phyloP scores from a whole-genome alignment of 2,329 filamentous ascomycete species.

The Trichoderma atrobrunneum region DNA sequence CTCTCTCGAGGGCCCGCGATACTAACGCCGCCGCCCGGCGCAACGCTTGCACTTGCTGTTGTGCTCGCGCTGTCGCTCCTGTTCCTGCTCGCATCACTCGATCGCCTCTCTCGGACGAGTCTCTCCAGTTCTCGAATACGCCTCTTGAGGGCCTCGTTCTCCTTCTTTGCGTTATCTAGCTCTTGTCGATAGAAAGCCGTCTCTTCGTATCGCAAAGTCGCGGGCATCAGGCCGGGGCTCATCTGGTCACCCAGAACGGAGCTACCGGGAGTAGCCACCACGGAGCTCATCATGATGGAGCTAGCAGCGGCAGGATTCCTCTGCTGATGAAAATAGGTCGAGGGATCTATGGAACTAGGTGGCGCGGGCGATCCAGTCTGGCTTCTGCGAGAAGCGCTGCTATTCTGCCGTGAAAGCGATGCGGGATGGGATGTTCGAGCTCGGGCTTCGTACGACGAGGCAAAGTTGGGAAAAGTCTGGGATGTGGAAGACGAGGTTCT shows the following conservation, averaged over 20 bases:
- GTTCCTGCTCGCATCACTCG: constrained; percentile 45
- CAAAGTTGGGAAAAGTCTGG: constrained; percentile 42
- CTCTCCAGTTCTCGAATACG: constrained; percentile 62
- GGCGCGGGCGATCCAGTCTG: constrained; percentile 49
- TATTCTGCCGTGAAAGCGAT: constrained; percentile 53
- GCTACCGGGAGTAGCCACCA: constrained; percentile 42
- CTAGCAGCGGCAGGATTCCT: constrained; percentile 37
- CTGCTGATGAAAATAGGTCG: constrained; percentile 50
- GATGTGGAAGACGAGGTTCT: constrained; percentile 60
- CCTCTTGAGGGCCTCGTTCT: constrained; percentile 61
- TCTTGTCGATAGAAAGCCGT: constrained; percentile 58
- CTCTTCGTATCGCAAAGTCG: constrained; percentile 61
- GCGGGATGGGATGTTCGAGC: constrained; percentile 45
- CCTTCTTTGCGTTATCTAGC: constrained; percentile 58
- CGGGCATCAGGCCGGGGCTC: constrained; percentile 54
- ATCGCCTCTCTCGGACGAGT: constrained; percentile 47
- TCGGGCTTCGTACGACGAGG: constrained; percentile 40
- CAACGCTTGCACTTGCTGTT: constrained; percentile 47
- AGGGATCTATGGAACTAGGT: constrained; percentile 42
- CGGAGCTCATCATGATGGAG: constrained; percentile 36
- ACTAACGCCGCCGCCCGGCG: constrained; percentile 37
- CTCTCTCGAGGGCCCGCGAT: constrained; percentile 47
- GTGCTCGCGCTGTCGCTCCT: constrained; percentile 55
- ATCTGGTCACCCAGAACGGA: constrained; percentile 38
- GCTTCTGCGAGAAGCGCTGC: constrained; percentile 52